Evolutionary conservation across 345 rosid genomes (phyloP).

Genomic region (Anastatica hierochuntica): DNA sequence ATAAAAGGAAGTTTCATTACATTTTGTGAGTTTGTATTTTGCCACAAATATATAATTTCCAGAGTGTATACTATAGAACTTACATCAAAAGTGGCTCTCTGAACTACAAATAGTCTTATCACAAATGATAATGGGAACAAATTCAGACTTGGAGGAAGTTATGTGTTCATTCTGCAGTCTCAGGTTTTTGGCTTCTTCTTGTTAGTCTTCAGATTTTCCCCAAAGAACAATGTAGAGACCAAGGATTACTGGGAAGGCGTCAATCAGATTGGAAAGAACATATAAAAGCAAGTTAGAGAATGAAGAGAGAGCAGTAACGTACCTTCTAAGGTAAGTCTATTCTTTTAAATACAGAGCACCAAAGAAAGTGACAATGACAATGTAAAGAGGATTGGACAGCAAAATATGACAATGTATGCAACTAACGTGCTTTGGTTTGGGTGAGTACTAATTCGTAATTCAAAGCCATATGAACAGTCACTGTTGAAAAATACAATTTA

Average conservation of each 20-base stretch:
- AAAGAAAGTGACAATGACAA: slow-evolving; percentile 37
- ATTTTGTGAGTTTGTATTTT: too few species aligned
- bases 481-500: too few species aligned
- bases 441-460: too few species aligned
- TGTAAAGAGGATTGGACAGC: slow-evolving; percentile 55
- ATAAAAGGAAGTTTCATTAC: too few species aligned
- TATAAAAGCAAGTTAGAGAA: not conserved
- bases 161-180: slow-evolving; percentile 19
- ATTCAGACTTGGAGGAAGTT: slow-evolving; percentile 2
- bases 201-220: slow-evolving; percentile 56
- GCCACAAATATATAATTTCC: too few species aligned
- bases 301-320: not conserved
- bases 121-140: slow-evolving; percentile 18
- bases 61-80: too few species aligned
- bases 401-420: too few species aligned
- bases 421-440: too few species aligned
- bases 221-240: slow-evolving; percentile 49
- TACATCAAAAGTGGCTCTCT: too few species aligned
- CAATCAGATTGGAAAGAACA: slow-evolving; percentile 32
- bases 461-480: too few species aligned
- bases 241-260: slow-evolving; percentile 32
- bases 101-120: slow-evolving; percentile 20
- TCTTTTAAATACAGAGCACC: slow-evolving; percentile 48
- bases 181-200: slow-evolving; percentile 13
- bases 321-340: slow-evolving; percentile 46